Base-by-base conservation (phyloP, 1,284 basidiomycete genomes). In the Irpex sp. region DNA sequence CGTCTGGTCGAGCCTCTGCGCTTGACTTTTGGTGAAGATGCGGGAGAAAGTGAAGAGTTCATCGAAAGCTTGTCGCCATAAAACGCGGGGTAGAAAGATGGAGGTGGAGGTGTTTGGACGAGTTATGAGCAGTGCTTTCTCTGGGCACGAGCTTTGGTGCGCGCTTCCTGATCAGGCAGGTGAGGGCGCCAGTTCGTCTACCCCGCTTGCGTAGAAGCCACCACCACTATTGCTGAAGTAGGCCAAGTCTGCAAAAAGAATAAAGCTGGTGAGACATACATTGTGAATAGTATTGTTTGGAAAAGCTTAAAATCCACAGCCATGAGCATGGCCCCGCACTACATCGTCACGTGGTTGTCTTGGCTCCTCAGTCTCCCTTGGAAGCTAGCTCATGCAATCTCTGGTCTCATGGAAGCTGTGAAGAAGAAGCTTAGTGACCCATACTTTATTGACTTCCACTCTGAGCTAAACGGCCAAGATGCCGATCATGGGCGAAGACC, bases 1-100 rank as follows among this genome's bases (percentile, higher is more conserved):
- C 88, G 77, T 47, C 79, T 76, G 0, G 76, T 76, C 0, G 83
- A 84, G 4, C 74, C 68, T 48, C 72, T 78, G 57, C 82, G 73
- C 65, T 78, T 79, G 47, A 77, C 73, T 63, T 72, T 76, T 51
- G 77, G 74, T 6, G 78, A 76, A 36, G 68, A 64, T 55, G 66
- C 70, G 57, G 81, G 78, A 2, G 79, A 72, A 58, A 79, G 76
- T 1, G 76, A 74, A 56, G 76, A 58, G 73, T 73, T 81, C 80
- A 81, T 81, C 66, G 67, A 67, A 67, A 64, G 57, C 47, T 6
- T 44, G 61, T 15, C 56, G 57, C 64, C 66, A 68, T 68, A 56
- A 56, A 56, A 36, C 8, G 5, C 6, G 21, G 7, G 34, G 19
- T 13, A 52, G 51, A n/a, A 19, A 52, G 21, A 52, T 11, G 60